Base-by-base conservation (phyloP, 768 basidiomycete genomes). In the Boletus tomentosulus region DNA sequence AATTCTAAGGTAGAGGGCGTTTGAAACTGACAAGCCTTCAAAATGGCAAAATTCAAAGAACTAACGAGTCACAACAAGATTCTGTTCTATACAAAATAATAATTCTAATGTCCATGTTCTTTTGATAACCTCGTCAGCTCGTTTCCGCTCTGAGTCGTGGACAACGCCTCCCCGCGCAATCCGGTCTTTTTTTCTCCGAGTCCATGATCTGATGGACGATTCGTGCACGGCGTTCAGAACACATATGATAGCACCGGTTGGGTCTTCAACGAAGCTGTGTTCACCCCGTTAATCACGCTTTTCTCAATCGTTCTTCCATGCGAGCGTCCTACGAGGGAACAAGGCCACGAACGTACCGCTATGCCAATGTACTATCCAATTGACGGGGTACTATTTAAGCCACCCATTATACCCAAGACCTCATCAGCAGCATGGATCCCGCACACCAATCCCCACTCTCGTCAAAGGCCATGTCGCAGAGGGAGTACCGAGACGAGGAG, bases 401-500 rank as follows among this genome's bases (percentile, higher is more conserved):
- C 38, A n/a, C 9, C 35, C 6, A 16, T 13, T 13, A 13, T 37
- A 15, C 35, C 16, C 5, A n/a, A n/a, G 16, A 6, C 15, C 6
- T 37, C 37, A n/a, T n/a, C n/a, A n/a, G 13, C 39, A 41, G 25
- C 9, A 13, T 41, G 39, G 10, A 27, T 4, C 12, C 33, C 22
- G 11, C 42, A 15, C 25, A 43, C 4, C 25, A 43, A 25, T 43
- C 15, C 19, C 19, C 19, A 19, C 19, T 19, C 19, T 19, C 19
- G 19, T 19, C 19, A 19, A 19, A 19, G 19, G 19, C 19, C 19
- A 19, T 19, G 19, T 19, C 33, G 44, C 66, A 67, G 25, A 57
- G 48, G 49, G 56, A 49, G 22, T 67, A 67, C 35, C 62, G 65
- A 6, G 63, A 62, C 43, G 62, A 46, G 39, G 66, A 67, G n/a